Evolutionary conservation across 768 basidiomycete genomes (phyloP).

Genomic region (Mycena vulgaris): DNA sequence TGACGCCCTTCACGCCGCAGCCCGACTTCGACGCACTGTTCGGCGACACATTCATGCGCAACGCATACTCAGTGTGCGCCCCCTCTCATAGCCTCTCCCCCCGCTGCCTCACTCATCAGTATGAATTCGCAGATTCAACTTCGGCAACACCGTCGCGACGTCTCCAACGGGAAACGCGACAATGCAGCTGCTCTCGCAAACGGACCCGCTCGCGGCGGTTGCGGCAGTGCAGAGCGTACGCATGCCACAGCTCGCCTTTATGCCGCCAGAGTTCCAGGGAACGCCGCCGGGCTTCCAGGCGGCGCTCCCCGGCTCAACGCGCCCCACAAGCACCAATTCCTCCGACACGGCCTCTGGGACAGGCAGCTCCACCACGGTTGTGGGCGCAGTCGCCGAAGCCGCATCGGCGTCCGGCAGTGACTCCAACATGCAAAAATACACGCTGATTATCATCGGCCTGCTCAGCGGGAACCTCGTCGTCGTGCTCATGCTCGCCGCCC

Average conservation of each 20-base stretch:
- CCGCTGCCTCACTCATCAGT: background rate
- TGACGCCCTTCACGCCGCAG: background rate
- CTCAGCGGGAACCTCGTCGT: constrained; percentile 7
- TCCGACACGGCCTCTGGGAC: background rate
- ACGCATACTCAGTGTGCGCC: background rate
- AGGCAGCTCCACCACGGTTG: background rate
- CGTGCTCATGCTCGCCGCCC: background rate
- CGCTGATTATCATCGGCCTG: constrained; percentile 1
- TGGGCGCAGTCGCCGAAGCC: background rate
- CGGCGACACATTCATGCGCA: background rate
- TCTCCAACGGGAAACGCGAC: background rate
- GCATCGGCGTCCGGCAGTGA: background rate
- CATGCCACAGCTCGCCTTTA: background rate
- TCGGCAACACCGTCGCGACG: background rate
- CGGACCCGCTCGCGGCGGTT: background rate
- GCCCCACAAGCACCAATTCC: too few relatives aligned
- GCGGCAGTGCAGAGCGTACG: background rate
- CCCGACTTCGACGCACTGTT: background rate
- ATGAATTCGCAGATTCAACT: background rate
- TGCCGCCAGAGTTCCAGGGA: background rate
- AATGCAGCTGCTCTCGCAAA: background rate
- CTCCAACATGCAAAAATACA: background rate
- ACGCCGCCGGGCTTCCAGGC: too few relatives aligned
- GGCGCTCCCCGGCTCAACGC: too few relatives aligned
- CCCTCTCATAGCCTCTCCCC: background rate